Base-by-base conservation (phyloP, 768 basidiomycete genomes). In the Leccinum sublutescens region DNA sequence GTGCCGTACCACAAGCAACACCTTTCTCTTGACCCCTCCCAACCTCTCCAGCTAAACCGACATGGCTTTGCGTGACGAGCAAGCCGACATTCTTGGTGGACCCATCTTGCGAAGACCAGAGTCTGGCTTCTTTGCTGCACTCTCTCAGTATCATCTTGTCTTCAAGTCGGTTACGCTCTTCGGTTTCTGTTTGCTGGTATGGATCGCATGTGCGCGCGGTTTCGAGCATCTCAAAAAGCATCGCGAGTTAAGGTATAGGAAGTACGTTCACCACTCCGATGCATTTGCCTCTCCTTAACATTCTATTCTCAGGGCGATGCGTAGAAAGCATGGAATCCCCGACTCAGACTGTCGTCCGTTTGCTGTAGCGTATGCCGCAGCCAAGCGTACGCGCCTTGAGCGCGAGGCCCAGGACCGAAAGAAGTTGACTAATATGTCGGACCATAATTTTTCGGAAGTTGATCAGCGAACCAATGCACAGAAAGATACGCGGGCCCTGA, bases 321-420 rank as follows among this genome's bases (percentile, higher is more conserved):
- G 91, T 60, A 78, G 91, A 63, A 79, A 82, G 74, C 84, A 91
- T 68, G 92, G 91, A 50, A 93, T 93, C 60, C 92, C 91, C 17
- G 91, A 93, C 77, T 80, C 79, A 58, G 91, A 93, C 77, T 80
- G 85, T 62, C 81, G 91, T 33, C 89, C 91, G 12, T 93, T 93
- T 79, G 89, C 88, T 71, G 88, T 93, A 62, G 92, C 91, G n/a
- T 91, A 89, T 73, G 83, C 89, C 63, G 89, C 88, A 58, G 87
- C 85, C 40, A 75, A 80, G 61, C 79, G 79, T 56, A 76, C 80
- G 50, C 81, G 82, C 61, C 79, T 83, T 66, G 83, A 88, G 66
- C 74, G 73, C 55, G 76, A 81, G 64, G 79, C 78, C 54, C 75
- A 76, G 52, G 71, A 76, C 71, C 63, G 73, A 69, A 68, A 76